Evolutionary conservation across 2,329 filamentous ascomycete species (phyloP), one percentile per base, ranked within the genome.

Genomic region (Claviceps sp.): DNA sequence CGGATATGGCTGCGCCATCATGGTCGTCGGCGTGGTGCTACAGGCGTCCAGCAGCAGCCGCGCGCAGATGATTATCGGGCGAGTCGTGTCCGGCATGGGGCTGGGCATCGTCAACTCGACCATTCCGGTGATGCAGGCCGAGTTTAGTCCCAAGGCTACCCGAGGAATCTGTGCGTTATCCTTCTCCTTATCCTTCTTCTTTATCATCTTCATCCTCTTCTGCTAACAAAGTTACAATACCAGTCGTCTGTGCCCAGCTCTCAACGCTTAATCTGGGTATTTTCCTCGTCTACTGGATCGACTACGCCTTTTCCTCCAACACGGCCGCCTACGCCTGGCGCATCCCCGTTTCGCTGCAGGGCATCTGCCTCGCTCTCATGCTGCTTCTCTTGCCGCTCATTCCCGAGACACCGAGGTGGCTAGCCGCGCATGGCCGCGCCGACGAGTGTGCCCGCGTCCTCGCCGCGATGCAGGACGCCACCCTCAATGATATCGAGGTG

Each of bases 261-360:
- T 71, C 71, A 0, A 73, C 71, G 1, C 65, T 75, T 18, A 75
- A 73, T 54, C 67, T 73, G 16, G 72, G 68, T 2, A 71, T 72
- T 48, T 66, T 69, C 48, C 56, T 73, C 30, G 66, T 69, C 1
- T 73, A 73, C 55, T 74, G 72, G 70, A 68, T 73, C 52, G 69
- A 73, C 48, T 72, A 72, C 45, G 71, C 60, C 13, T 65, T 73
- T 44, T 67, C 63, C 1, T 61, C 58, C 0, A 60, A 63, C 1
- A 26, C 51, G 0, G 53, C 56, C 1, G 65, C 63, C 56, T 69
- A 65, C 48, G 61, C 67, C 6, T 72, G 69, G 70, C 57, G 71
- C 4, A 53, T 72, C 1, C 70, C 69, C 1, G 63, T 71, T n/a
- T 65, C 67, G 3, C 55, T 73, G 3, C 71, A 73, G 52, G 67